These are phyloP conservation scores for Lonicera japonica DNA, from an alignment of 129 eudicot genomes.

Conservation along the genomic window DNA sequence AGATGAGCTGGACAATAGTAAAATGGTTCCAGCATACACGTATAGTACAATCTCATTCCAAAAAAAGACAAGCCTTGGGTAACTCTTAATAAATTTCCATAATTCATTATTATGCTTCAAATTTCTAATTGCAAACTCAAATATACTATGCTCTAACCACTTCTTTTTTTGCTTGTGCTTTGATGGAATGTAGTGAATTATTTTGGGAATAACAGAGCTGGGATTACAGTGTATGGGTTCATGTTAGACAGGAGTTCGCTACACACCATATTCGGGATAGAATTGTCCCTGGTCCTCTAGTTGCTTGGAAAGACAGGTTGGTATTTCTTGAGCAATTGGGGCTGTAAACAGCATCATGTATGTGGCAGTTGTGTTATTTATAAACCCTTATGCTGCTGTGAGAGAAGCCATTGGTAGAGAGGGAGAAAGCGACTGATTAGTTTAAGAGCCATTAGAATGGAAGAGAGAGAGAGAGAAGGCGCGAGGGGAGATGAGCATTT, in stretches of 20 bases:
- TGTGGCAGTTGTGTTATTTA: background rate
- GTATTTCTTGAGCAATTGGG: conserved; percentile 41
- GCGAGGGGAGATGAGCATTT: background rate
- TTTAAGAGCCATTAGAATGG: background rate
- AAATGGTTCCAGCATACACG: conserved; percentile 63
- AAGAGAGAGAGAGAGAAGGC: background rate
- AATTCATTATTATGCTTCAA: background rate
- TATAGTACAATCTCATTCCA: conserved; percentile 79
- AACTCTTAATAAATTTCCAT: conserved; percentile 1
- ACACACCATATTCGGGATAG: conserved; percentile 75
- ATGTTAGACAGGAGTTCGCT: conserved; percentile 77
- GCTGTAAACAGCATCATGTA: background rate
- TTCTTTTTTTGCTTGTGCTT: background rate
- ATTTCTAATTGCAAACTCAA: background rate
- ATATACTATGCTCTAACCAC: too few species aligned
- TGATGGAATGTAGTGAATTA: conserved; percentile 50
- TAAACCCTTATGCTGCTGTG: background rate
- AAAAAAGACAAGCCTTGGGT: conserved; percentile 95
- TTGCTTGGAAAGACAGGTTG: conserved; percentile 93
- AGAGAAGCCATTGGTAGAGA: background rate
- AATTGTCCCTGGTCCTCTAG: conserved; percentile 84
- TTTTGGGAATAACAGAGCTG: conserved; percentile 88
- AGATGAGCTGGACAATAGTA: conserved; percentile 72
- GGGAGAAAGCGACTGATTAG: background rate
- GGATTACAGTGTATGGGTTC: conserved; percentile 82